Conservation (phyloP, 106 monocot genomes). For the Platanthera zijinensis region DNA sequence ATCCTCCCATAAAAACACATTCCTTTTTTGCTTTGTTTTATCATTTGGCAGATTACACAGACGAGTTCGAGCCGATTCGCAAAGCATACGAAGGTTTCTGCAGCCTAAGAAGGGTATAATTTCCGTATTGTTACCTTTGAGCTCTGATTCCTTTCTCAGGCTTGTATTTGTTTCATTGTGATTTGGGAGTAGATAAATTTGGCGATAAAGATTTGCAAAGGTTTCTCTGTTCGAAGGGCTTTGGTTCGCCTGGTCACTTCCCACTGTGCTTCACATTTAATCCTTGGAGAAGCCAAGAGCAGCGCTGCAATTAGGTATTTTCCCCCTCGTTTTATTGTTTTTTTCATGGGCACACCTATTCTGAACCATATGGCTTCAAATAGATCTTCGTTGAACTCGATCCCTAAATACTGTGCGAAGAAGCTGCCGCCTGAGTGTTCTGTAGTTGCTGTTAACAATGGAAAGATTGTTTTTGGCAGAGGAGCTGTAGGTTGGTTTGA, state of each 20-base stretch:
- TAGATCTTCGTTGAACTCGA: slow-evolving; percentile 37
- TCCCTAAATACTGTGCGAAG: slow-evolving; percentile 67
- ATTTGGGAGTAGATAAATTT: slow-evolving; percentile 42
- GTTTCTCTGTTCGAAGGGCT: slow-evolving; percentile 44
- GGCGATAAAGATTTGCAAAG: slow-evolving; percentile 60
- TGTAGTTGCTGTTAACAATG: slow-evolving; percentile 62
- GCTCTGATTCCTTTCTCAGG: not conserved
- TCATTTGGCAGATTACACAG: slow-evolving; percentile 2
- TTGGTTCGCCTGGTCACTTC: slow-evolving; percentile 34
- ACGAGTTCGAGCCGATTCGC: slow-evolving; percentile 26
- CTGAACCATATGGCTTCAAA: not conserved
- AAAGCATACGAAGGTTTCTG: slow-evolving; percentile 51
- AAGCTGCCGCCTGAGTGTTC: slow-evolving; percentile 41
- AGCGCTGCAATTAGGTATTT: slow-evolving; percentile 32
- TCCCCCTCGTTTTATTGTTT: not conserved
- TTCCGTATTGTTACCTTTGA: not conserved
- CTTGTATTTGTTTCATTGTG: not conserved
- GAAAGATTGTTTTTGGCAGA: slow-evolving; percentile 72
- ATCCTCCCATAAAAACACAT: not conserved
- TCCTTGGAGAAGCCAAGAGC: slow-evolving; percentile 48
- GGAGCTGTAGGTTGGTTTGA: slow-evolving; percentile 26
- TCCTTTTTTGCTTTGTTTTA: not conserved
- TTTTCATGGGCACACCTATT: not conserved
- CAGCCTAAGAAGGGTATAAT: slow-evolving; percentile 42
- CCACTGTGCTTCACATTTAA: slow-evolving; percentile 40